Evolutionary conservation across 1,284 basidiomycete species (phyloP), one percentile per base, ranked within the genome.

Genomic region (Cryptococcus depauperatus): DNA sequence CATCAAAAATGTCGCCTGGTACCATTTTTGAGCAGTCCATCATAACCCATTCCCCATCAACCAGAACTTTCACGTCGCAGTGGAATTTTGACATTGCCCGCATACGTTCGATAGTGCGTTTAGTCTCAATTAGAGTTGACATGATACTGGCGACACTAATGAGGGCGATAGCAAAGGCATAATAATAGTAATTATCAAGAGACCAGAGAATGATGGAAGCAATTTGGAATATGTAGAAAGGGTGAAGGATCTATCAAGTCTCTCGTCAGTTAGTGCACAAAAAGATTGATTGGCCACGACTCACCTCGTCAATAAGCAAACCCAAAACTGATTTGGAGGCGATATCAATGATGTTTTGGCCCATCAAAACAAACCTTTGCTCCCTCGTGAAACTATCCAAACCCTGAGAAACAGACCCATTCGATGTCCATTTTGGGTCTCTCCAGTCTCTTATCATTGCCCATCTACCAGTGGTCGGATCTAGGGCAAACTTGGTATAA

Each of bases 171-270:
- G 92, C 97, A 58, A 93, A 93, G 3, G 93, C 95, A 67, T 98
- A 98, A 65, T 95, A 96, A 67, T 86, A 93, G 63, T 96, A 92
- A 63, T 97, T 79, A 60, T 99, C 95, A 45, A 97, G 59, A 3
- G 84, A 85, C 95, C 95, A 98, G 9, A 99, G 74, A 21, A 88
- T 73, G 57, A 98, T 87, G 52, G 90, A 95, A 39, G 91, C 91
- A 55, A 98, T 84, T 77, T 99, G 95, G 69, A 99, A 99, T 46
- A 98, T 85, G 64, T 95, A 96, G 72, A 96, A 96, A 1, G 91
- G 91, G 64, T 96, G 91, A 27, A 96, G 83, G 41, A 91, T 78
- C 84, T 86, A 46, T 7, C 19, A 28, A 26, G 40, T 11, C 19
- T 8, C 8, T 9, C 26, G 34, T 37, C 37, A 32, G 18, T 9